Evolutionary conservation across 495 filamentous ascomycete species (phyloP).

Genomic region (Penicillium fimorum): DNA sequence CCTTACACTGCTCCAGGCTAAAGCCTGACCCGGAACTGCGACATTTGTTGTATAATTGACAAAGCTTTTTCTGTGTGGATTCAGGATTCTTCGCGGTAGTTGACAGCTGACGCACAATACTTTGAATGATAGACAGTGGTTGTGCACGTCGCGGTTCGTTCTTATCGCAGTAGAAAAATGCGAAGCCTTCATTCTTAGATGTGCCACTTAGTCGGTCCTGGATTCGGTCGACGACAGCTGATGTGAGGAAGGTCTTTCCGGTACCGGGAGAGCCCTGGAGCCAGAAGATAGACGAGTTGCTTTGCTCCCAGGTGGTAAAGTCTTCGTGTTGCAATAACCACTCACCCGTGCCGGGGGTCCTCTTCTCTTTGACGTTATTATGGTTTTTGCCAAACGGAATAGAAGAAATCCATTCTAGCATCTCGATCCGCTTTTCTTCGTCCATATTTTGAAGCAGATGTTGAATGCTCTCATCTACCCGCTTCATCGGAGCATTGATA

Average conservation of each 20-base stretch:
- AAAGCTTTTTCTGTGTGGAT: slow-evolving; percentile 18
- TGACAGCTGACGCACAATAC: slow-evolving; percentile 39
- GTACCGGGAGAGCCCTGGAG: slow-evolving; percentile 32
- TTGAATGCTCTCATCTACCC: slow-evolving; percentile 1
- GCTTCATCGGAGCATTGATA: background rate
- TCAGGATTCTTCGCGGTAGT: slow-evolving; percentile 11
- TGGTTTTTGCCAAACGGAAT: slow-evolving; percentile 25
- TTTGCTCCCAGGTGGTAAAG: slow-evolving; percentile 16
- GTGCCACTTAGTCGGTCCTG: slow-evolving; percentile 11
- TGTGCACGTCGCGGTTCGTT: slow-evolving; percentile 30
- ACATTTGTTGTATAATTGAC: slow-evolving; percentile 8
- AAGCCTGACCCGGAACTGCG: slow-evolving; percentile 20
- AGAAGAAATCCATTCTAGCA: slow-evolving; percentile 25
- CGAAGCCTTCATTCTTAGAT: slow-evolving; percentile 31
- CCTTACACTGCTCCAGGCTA: slow-evolving; percentile 20
- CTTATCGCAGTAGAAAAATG: slow-evolving; percentile 44
- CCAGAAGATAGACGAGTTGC: slow-evolving; percentile 21
- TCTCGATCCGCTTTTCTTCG: slow-evolving; percentile 7
- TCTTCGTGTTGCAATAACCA: slow-evolving; percentile 19
- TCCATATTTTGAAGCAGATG: slow-evolving; percentile 10
- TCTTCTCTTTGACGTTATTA: slow-evolving; percentile 14
- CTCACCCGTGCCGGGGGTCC: slow-evolving; percentile 20
- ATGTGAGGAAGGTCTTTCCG: slow-evolving; percentile 39
- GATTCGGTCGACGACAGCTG: slow-evolving; percentile 32
- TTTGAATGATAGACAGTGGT: slow-evolving; percentile 34